Evolutionary conservation across 179 eudicot genomes (phyloP).

Genomic region (Sideroxylon spinosum): DNA sequence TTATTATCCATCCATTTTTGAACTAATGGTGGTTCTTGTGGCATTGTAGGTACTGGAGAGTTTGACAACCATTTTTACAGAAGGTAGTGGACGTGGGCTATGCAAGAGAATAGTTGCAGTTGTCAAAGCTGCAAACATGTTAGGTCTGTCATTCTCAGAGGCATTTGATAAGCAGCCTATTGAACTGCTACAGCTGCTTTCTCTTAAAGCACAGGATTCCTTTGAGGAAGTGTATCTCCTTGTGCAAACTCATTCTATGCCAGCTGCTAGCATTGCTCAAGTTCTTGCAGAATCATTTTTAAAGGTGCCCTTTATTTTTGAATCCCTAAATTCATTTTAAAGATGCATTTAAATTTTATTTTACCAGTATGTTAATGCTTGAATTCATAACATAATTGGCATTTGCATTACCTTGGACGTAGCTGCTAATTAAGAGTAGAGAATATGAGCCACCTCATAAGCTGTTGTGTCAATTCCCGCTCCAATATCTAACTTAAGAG

Average conservation of each 20-base stretch:
- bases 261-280: slow-evolving; percentile 82
- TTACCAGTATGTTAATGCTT: background rate
- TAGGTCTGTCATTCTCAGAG: slow-evolving; percentile 73
- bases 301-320: slow-evolving; percentile 45
- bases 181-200: slow-evolving; percentile 82
- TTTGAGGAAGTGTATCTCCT: slow-evolving; percentile 80
- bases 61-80: slow-evolving; percentile 47
- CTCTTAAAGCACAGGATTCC: slow-evolving; percentile 98
- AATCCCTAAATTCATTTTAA: background rate
- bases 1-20: background rate
- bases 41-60: slow-evolving; percentile 62
- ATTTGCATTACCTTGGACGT: background rate
- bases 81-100: slow-evolving; percentile 87
- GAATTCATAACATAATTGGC: background rate
- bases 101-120: slow-evolving; percentile 84
- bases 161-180: slow-evolving; percentile 88
- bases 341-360: slow-evolving; percentile 6
- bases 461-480: background rate
- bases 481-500: background rate
- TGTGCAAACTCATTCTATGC: slow-evolving; percentile 77
- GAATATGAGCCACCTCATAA: slow-evolving; percentile 7
- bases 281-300: slow-evolving; percentile 91
- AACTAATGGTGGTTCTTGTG: slow-evolving; percentile 3
- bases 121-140: slow-evolving; percentile 83
- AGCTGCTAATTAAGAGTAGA: background rate